These are phyloP conservation scores for Collybiopsis confluens DNA, from an alignment of 768 basidiomycete genomes.

Conservation along the genomic window DNA sequence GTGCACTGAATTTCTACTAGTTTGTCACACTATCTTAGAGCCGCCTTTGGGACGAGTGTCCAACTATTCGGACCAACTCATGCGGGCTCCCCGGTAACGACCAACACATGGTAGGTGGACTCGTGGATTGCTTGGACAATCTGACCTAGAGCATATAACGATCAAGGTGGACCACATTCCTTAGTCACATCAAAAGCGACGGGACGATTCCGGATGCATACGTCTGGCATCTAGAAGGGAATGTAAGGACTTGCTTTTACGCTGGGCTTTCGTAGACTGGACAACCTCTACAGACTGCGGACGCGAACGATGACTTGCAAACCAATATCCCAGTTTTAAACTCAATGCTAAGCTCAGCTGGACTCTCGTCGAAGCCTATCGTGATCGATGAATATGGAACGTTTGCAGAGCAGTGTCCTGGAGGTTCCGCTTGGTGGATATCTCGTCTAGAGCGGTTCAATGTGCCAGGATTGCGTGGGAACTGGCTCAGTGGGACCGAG, in stretches of 20 bases:
- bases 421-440: slow-evolving; percentile 18
- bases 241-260: slow-evolving; percentile 7
- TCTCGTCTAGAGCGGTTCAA: slow-evolving; percentile 18
- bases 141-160: neutral
- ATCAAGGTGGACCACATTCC: slow-evolving; percentile 17
- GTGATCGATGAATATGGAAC: slow-evolving; percentile 20
- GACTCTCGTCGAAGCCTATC: slow-evolving; percentile 1
- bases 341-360: slow-evolving; percentile 12
- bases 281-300: slow-evolving; percentile 10
- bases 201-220: slow-evolving; percentile 17
- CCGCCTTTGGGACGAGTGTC: slow-evolving; percentile 14
- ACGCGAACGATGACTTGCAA: slow-evolving; percentile 16
- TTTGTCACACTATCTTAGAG: neutral
- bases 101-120: slow-evolving; percentile 13
- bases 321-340: slow-evolving; percentile 15
- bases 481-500: slow-evolving; percentile 16
- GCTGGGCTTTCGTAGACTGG: neutral
- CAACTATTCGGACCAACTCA: slow-evolving; percentile 14
- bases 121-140: neutral
- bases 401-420: slow-evolving; percentile 13
- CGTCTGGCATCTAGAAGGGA: slow-evolving; percentile 17
- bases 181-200: slow-evolving; percentile 10
- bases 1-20: neutral
- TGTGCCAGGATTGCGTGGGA: slow-evolving; percentile 17
- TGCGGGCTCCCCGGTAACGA: slow-evolving; percentile 7